Evolutionary conservation across 2,329 filamentous ascomycete species (phyloP), one percentile per base, ranked within the genome.

Genomic region (Fusarium sp.): DNA sequence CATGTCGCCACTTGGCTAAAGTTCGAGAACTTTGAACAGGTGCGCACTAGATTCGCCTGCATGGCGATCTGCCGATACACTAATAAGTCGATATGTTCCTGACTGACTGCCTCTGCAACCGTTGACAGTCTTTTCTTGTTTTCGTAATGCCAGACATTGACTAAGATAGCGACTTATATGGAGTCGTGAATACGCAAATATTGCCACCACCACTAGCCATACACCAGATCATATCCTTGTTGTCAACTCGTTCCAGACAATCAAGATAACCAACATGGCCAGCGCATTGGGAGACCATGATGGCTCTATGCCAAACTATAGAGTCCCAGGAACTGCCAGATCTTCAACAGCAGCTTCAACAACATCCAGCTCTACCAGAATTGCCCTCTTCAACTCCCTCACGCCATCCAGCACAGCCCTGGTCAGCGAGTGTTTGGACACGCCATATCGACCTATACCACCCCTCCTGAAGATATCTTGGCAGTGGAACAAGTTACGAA

Each of bases 401-500:
- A 68, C 62, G 9, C 65, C 65, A 23, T 56, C 64, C 35, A 66
- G 64, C 23, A 67, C 66, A 45, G 61, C 64, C 36, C 39, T 67
- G n/a, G 65, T 67, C 20, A 67, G 65, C 54, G 65, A 67, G 37
- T 67, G 65, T 14, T 46, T 48, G 18, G 40, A 45, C n/a, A 52
- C 41, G 17, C 65, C 65, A 23, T 69, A 67, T 25, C 65, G 65
- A 20, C 54, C 42, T 33, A 23, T 67, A 18, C 65, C 65, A 13
- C 63, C 40, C 21, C 23, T 33, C 17, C 37, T 67, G n/a, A 67
- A 67, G 46, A 67, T 67, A 47, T 68, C 60, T 21, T 67, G 65
- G 65, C 65, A 67, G 43, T 67, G 65, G 65, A 67, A 67, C 39
- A 67, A 67, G 35, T 31, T 67, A 21, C 41, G 65, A 41, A 67